These are phyloP conservation scores for Chaetoceros muelleri DNA, from an alignment of 108 stramenopile species.

Conservation along the genomic window DNA sequence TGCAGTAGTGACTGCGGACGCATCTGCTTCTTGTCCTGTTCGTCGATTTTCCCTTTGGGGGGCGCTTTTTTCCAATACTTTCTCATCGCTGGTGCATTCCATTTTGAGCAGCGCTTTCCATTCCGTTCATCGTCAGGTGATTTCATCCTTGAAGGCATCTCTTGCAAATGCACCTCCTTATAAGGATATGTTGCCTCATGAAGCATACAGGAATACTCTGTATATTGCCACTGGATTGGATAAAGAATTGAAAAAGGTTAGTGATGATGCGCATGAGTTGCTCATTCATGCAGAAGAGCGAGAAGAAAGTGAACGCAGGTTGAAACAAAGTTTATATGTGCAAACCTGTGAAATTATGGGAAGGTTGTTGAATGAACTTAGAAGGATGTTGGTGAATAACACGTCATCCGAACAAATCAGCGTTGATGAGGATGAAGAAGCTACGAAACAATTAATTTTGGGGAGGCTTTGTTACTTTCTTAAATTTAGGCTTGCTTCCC, in stretches of 20 bases:
- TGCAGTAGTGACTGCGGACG: too few relatives aligned
- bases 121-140: slow-evolving; percentile 68
- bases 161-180: slow-evolving; percentile 75
- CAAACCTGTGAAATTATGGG: slow-evolving; percentile 90
- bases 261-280: slow-evolving; percentile 81
- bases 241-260: slow-evolving; percentile 50
- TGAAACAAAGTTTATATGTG: slow-evolving; percentile 76
- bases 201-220: slow-evolving; percentile 80
- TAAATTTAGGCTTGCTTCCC: slow-evolving; percentile 69
- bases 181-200: slow-evolving; percentile 59
- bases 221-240: slow-evolving; percentile 74
- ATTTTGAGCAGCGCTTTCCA: slow-evolving; percentile 72
- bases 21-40: background rate
- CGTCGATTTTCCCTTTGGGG: slow-evolving; percentile 68
- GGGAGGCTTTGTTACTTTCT: slow-evolving; percentile 75
- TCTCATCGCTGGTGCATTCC: slow-evolving; percentile 76
- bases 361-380: slow-evolving; percentile 67
- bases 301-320: slow-evolving; percentile 69
- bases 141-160: slow-evolving; percentile 60
- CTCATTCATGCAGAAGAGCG: slow-evolving; percentile 85
- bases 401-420: background rate
- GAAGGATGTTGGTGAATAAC: slow-evolving; percentile 44
- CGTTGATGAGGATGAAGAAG: slow-evolving; percentile 29
- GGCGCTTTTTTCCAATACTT: slow-evolving; percentile 74
- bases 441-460: slow-evolving; percentile 64